A percentile compares a stretch with the other conserved stretches of the same genome.
Conservation (phyloP, 768 basidiomycete species). For the Hortiboletus flavorubellus region DNA sequence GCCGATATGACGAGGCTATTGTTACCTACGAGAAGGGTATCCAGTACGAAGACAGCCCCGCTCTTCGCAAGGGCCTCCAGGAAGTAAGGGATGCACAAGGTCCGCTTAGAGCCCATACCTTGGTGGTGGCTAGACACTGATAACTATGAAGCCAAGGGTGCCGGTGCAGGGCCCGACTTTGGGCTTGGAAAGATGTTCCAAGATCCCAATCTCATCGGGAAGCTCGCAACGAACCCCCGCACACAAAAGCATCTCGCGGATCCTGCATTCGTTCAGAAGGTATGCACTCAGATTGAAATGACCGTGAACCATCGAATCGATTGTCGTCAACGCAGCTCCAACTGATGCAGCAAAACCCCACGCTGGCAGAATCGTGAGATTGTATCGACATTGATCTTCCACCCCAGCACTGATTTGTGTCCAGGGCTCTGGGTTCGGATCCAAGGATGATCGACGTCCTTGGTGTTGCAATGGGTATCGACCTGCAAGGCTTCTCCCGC, state of each 20-base stretch:
- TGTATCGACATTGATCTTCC: neutral
- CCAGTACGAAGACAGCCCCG: conserved; percentile 76
- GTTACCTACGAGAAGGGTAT: conserved; percentile 79
- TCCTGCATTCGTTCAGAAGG: conserved; percentile 74
- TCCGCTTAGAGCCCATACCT: conserved; percentile 24
- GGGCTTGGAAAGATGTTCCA: conserved; percentile 75
- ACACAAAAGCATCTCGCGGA: conserved; percentile 83
- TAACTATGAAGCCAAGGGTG: conserved; percentile 33
- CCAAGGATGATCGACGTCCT: conserved; percentile 93
- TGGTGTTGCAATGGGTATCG: conserved; percentile 90
- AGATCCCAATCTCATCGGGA: conserved; percentile 79
- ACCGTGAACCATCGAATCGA: neutral
- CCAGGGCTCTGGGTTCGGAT: conserved; percentile 59
- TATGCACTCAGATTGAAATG: conserved; percentile 15
- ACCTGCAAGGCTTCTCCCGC: conserved; percentile 82
- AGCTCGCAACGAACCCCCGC: conserved; percentile 84
- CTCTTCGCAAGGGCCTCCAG: conserved; percentile 80
- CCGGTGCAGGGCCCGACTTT: conserved; percentile 40
- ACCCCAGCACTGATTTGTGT: conserved; percentile 6
- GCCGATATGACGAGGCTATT: conserved; percentile 79
- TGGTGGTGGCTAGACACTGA: conserved; percentile 1
- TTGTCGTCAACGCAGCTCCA: conserved; percentile 43
- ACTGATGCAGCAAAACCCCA: conserved; percentile 66
- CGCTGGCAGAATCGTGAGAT: conserved; percentile 55
- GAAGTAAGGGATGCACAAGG: conserved; percentile 88